Evolutionary conservation across 2,329 filamentous ascomycete genomes (phyloP), one percentile per base, ranked within the genome.

Genomic region (Raffaelea albimanens): DNA sequence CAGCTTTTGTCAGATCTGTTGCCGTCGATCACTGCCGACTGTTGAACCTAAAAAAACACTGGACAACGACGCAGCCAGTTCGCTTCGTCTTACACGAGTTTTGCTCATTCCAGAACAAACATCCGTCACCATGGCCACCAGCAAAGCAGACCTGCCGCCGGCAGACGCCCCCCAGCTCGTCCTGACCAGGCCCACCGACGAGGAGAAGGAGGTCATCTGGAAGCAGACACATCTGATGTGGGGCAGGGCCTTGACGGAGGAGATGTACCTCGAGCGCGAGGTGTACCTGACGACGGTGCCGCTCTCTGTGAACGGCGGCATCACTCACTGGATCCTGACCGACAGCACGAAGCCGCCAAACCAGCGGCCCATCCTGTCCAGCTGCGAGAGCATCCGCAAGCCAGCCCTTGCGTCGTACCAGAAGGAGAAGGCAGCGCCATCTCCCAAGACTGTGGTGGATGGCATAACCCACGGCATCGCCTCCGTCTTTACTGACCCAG

Each of bases 401-500:
- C 69, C 68, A 25, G 75, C 76, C 5, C 55, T 34, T 58, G 64
- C 31, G 57, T 59, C 5, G 52, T 10, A 19, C 25, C 20, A 36
- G 42, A 21, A 10, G 3, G 22, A 25, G 5, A 7, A 18, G n/a
- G 42, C 20, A 38, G 19, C 44, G 14, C 34, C 29, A 18, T 20
- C 8, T 10, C 14, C 41, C 13, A 19, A 29, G 20, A 18, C 40
- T 3, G 46, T 53, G 14, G 56, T 59, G 40, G 79, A 87, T 41
- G 77, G 74, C 2, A 67, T 80, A 10, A 78, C 79, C 16, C 83
- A 95, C 64, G 88, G 85, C 5, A 76, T 94, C 48, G 86, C 82
- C 14, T 87, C 83, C 51, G 88, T 94, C n/a, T 93, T 83, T 61
- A 88, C 82, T 4, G 75, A 80, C 38, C 73, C 78, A 0, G 70